These are phyloP conservation scores for Fraxinus latifolia DNA, from an alignment of 305 asterid genomes.

Conservation along the genomic window DNA sequence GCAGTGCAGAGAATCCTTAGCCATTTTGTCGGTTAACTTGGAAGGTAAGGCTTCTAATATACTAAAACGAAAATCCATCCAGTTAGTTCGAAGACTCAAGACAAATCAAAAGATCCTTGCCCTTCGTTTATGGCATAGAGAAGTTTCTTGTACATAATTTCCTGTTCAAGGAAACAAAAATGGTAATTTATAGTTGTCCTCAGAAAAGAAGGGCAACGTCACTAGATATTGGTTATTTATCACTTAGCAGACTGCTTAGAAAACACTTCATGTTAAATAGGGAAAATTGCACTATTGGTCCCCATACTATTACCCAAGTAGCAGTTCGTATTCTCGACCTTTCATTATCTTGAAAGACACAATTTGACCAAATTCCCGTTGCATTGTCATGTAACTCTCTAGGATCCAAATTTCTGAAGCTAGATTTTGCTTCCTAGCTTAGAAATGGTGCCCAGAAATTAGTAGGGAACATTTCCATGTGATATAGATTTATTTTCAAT, in stretches of 20 bases:
- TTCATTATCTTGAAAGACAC: not conserved
- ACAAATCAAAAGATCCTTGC: constrained; percentile 96
- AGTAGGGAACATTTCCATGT: not conserved
- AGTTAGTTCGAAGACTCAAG: constrained; percentile 42
- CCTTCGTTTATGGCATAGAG: constrained; percentile 94
- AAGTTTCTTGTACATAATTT: constrained; percentile 84
- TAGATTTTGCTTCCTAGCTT: not conserved
- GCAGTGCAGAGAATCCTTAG: constrained; percentile 25
- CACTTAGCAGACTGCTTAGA: not conserved
- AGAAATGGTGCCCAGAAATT: not conserved
- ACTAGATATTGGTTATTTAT: not conserved
- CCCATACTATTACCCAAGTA: not conserved
- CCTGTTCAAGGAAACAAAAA: constrained; percentile 42
- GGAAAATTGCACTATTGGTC: not conserved
- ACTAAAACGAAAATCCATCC: constrained; percentile 22
- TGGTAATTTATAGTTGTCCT: not conserved
- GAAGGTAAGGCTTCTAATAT: constrained; percentile 19
- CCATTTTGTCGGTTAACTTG: constrained; percentile 11
- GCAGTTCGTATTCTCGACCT: not conserved
- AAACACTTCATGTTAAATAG: not conserved
- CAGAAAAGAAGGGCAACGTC: not conserved
- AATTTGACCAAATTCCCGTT: not conserved
- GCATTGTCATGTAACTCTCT: not conserved
- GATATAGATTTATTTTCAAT: not conserved
- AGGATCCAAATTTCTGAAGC: not conserved